Evolutionary conservation across 495 filamentous ascomycete species (phyloP), one percentile per base, ranked within the genome.

Genomic region (Xylaria intraflava): DNA sequence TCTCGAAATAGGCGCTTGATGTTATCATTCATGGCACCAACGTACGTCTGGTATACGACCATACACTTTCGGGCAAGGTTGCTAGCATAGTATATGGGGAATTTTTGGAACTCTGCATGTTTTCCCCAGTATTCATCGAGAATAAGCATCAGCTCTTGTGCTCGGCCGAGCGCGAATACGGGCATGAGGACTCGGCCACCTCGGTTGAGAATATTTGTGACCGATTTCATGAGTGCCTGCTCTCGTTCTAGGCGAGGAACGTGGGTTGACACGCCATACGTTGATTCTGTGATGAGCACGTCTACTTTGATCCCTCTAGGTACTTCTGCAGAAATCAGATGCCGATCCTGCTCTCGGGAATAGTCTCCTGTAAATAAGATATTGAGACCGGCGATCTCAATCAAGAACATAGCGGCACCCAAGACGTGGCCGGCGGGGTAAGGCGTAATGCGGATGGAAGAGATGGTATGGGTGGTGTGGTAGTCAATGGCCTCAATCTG

Each of bases 281-380:
- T 98, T 1, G 88, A 93, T 68, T 98, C 93, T 27, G 93, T 96
- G 67, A 98, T 98, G 49, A 98, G 80, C 3, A 96, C 87, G 69
- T 98, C 93, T 26, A 96, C 83, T 62, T 90, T 93, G 66, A 91
- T 75, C 36, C 85, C 85, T 50, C 78, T 83, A 6, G 93, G 93
- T 0, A 95, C 87, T 57, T 88, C 79, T 11, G 93, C 93, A 0
- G 93, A 90, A 41, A 97, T 88, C 27, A 98, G 72, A 82, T 98
- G 93, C 14, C 93, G 80, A 65, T 98, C 92, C 53, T 90, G 83
- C 65, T 98, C 93, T 31, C 92, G 80, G 17, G 89, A 95, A 67
- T 97, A 98, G 68, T 98, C 93, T 29, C 93, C 93, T 0, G 93
- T 98, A 71, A 98, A 98, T 46, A 98, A 79, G 47, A 96, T 92